Evolutionary conservation across 1,139 yeast genomes (phyloP).

Genomic region (Lodderomyces oxycetoniae): DNA sequence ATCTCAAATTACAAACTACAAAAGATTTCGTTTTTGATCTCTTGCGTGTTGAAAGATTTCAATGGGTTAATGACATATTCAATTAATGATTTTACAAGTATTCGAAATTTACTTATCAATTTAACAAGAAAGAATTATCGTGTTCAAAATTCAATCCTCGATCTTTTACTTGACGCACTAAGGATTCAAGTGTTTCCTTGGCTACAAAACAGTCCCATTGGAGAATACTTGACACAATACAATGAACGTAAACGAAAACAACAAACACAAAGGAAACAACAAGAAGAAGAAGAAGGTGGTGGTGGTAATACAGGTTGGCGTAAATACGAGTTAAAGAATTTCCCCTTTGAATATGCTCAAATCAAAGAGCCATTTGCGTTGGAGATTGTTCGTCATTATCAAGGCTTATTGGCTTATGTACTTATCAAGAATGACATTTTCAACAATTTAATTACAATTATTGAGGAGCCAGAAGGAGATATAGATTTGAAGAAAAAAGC

Average conservation of each 20-base stretch:
- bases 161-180: constrained; percentile 65
- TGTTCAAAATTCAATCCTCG: constrained; percentile 62
- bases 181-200: constrained; percentile 60
- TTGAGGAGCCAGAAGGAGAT: constrained; percentile 36
- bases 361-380: constrained; percentile 15
- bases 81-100: constrained; percentile 50
- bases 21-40: constrained; percentile 56
- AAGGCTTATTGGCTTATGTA: constrained; percentile 53
- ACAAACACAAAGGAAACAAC: neutral
- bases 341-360: constrained; percentile 9
- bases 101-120: constrained; percentile 59
- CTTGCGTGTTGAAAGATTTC: constrained; percentile 65
- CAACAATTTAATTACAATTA: constrained; percentile 42
- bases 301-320: no score
- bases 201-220: constrained; percentile 37
- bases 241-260: constrained; percentile 6
- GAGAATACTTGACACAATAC: constrained; percentile 23
- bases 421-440: constrained; percentile 56
- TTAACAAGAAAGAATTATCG: constrained; percentile 52
- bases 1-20: constrained; percentile 39
- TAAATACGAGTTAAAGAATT: constrained; percentile 1
- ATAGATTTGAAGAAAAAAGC: constrained; percentile 47
- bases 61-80: constrained; percentile 71
- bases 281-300: neutral
- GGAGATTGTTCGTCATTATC: constrained; percentile 50